Evolutionary conservation across 1,284 basidiomycete genomes (phyloP), one percentile per base, ranked within the genome.

Genomic region (Earliella scabrosa): DNA sequence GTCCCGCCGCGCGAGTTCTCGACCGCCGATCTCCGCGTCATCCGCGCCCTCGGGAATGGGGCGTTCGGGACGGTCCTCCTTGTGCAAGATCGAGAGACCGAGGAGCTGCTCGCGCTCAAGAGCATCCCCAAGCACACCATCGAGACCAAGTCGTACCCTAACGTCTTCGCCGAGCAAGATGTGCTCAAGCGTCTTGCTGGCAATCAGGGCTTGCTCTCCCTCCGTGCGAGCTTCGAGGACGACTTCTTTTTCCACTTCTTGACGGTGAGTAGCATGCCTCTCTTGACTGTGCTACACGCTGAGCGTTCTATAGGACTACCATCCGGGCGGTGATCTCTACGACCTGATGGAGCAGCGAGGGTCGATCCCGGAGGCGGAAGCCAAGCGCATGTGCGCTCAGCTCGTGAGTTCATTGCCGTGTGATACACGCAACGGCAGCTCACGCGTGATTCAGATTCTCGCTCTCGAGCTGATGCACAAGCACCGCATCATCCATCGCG

Each of bases 351-450:
- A 36, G 14, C 43, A 52, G 34, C 31, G 40, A 20, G 62, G 58
- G 27, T 40, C 27, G 24, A 52, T 65, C 13, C 29, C 54, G 14
- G 47, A 50, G 18, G 10, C 20, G 2, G 40, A 50, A 16, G 60
- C 59, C 2, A 52, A 57, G 7, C 50, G 45, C 23, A 64, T 58
- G 45, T 41, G 53, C 20, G 66, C 66, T 8, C 67, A 69, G 48
- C 50, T 71, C 7, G 67, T 68, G 50, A 16, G 63, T 54, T 31
- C 13, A 1, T 6, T 24, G 13, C 23, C 31, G 4, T n/a, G n/a
- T n/a, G 83, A 7, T 72, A 76, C 31, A 83, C 81, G 0, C 68
- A 85, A 20, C 77, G 75, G 54, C 82, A 82, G 63, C 29, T 18
- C 50, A 27, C 9, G 6, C n/a, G n/a, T n/a, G 13, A 2, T 32